phyloP scores from a whole-genome alignment of 2,329 filamentous ascomycete genomes.

The Acephala macrosclerotiorum region DNA sequence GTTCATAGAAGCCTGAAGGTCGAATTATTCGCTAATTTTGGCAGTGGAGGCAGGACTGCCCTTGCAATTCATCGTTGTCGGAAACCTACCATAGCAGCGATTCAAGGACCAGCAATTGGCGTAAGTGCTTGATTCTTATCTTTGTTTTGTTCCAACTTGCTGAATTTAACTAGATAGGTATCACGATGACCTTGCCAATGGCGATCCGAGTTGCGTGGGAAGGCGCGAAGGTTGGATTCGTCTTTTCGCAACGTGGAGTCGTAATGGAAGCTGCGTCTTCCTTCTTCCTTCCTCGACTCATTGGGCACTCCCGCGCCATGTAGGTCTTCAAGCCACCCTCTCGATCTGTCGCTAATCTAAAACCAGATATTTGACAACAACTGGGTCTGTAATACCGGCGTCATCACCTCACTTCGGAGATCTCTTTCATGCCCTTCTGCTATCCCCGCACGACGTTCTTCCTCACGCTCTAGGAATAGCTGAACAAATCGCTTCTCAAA shows the following conservation, averaged over 20 bases:
- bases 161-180: slow-evolving; percentile 42
- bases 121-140: neutral
- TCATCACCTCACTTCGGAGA: slow-evolving; percentile 56
- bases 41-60: slow-evolving; percentile 8
- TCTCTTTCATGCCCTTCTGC: neutral
- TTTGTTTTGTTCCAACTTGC: neutral
- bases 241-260: slow-evolving; percentile 74
- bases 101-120: slow-evolving; percentile 15
- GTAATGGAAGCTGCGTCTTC: slow-evolving; percentile 74
- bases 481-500: slow-evolving; percentile 69
- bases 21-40: neutral
- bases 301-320: slow-evolving; percentile 68
- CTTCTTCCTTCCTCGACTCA: slow-evolving; percentile 74
- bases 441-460: slow-evolving; percentile 50
- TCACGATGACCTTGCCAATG: slow-evolving; percentile 65
- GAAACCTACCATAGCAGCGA: slow-evolving; percentile 64
- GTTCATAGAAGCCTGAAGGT: neutral
- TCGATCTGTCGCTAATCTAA: neutral
- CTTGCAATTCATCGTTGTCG: slow-evolving; percentile 52
- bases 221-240: slow-evolving; percentile 72
- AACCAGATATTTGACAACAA: slow-evolving; percentile 59
- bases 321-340: slow-evolving; percentile 44
- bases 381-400: slow-evolving; percentile 64
- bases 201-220: slow-evolving; percentile 45
- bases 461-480: slow-evolving; percentile 70